These are phyloP conservation scores for Bruguiera gymnorhiza DNA, from an alignment of 345 rosid species.

Conservation along the genomic window DNA sequence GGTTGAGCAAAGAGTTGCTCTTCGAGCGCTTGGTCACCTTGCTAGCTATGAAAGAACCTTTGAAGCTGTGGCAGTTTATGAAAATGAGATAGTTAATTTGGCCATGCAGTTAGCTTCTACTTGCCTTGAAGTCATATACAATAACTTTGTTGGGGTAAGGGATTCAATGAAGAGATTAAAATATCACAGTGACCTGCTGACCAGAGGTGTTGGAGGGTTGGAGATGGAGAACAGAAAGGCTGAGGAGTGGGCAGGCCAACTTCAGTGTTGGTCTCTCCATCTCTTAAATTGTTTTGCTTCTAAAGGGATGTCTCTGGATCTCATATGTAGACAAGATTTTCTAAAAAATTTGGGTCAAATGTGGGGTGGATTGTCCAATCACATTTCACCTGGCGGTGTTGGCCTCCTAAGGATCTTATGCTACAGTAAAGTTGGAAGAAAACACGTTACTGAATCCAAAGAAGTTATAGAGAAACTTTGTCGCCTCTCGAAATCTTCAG, in stretches of 20 bases:
- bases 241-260: neutral
- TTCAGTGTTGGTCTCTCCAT: slow-evolving; percentile 1
- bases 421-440: neutral
- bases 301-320: neutral
- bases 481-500: neutral
- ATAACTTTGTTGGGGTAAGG: neutral
- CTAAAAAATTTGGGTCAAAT: neutral
- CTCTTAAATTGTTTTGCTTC: neutral
- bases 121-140: neutral
- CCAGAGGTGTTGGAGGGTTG: neutral
- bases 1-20: slow-evolving; percentile 4
- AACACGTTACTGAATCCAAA: neutral
- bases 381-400: neutral
- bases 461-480: neutral
- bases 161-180: neutral
- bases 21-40: slow-evolving; percentile 1
- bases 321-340: neutral
- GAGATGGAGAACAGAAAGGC: neutral
- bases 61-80: neutral
- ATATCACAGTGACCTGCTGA: neutral
- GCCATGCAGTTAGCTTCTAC: neutral
- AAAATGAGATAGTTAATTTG: neutral
- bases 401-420: slow-evolving; percentile 1
- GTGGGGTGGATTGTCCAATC: slow-evolving; percentile 2
- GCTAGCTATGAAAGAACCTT: neutral